Evolutionary conservation across 1,139 yeast species (phyloP), one percentile per base, ranked within the genome.

Genomic region (Pichia sp.): DNA sequence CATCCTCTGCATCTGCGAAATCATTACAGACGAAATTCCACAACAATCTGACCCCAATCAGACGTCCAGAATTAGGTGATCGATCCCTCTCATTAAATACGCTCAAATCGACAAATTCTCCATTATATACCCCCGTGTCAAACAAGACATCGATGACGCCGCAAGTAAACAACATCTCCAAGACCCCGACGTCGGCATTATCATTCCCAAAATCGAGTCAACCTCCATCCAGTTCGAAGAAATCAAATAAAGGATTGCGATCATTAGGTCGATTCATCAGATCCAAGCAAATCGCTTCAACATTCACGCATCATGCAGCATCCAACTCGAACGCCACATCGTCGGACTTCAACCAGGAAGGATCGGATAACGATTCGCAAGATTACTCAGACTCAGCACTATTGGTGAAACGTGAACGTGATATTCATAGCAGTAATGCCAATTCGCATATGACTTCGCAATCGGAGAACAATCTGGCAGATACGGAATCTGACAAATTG

Each of bases 191-290:
- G 20, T 35, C 28, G 21, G 27, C 31, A 10, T 28, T 28, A 15
- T 15, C 22, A 11, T 4, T 24, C 8, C 18, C 36, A 12, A 28
- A 31, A 35, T 34, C 33, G 9, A 6, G 38, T 10, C 5, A 43
- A 17, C 21, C 39, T 8, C 19, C 34, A n/a, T 30, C 36, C 12
- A 21, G 40, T 9, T 34, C 40, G 4, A 44, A 44, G 15, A 45
- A 40, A 15, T 34, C 34, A 32, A 36, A 21, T 34, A 38, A 42
- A 19, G 49, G 49, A 3, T 30, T 46, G 17, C 36, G 44, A n/a
- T 39, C 49, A 6, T 39, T 46, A 10, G 49, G 49, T 21, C 21
- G 49, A 22, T 39, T 46, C 14, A 46, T 46, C 8, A 35, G 47
- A 5, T 46, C 49, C 4, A 46, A 46, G 22, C 49, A 42, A 28